Conservation (phyloP, 75 land plant species). For the Selaginella moellendorffii region DNA sequence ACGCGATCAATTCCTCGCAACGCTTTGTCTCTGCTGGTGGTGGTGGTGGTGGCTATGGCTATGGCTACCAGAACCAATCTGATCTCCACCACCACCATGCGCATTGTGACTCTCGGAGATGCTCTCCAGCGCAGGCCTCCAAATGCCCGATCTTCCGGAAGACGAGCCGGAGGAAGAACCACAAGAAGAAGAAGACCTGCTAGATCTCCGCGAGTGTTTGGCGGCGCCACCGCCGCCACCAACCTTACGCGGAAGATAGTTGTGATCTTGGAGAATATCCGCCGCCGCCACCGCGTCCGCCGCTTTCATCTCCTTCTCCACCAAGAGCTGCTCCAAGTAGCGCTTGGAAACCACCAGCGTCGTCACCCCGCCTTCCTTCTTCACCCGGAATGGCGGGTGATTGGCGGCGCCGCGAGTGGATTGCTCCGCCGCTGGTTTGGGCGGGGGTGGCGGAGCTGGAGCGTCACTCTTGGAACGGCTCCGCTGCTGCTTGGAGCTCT, state of each 20-base stretch:
- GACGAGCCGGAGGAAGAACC: neutral
- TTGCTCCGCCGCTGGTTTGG: too few relatives aligned
- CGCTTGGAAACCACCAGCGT: conserved; percentile 6
- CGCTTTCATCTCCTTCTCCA: neutral
- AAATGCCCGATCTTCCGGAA: neutral
- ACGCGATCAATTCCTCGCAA: too few relatives aligned
- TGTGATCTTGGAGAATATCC: neutral
- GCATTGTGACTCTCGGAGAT: neutral
- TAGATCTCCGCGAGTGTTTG: neutral
- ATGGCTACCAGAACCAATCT: neutral
- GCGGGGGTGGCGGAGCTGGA: neutral
- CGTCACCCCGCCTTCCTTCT: conserved; percentile 3
- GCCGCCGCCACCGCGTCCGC: neutral
- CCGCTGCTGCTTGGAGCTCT: neutral
- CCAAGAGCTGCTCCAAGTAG: neutral
- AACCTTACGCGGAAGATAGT: neutral
- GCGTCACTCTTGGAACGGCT: neutral
- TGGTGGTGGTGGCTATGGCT: neutral
- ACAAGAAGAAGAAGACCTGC: neutral
- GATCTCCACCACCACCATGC: too few relatives aligned
- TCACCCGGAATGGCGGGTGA: conserved; percentile 1
- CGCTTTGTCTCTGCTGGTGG: too few relatives aligned
- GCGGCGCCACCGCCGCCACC: neutral
- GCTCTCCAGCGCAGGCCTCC: conserved; percentile 7
- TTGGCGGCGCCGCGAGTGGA: neutral